Base-by-base conservation (phyloP, 2,329 filamentous ascomycete genomes). In the Alternaria conjuncta region DNA sequence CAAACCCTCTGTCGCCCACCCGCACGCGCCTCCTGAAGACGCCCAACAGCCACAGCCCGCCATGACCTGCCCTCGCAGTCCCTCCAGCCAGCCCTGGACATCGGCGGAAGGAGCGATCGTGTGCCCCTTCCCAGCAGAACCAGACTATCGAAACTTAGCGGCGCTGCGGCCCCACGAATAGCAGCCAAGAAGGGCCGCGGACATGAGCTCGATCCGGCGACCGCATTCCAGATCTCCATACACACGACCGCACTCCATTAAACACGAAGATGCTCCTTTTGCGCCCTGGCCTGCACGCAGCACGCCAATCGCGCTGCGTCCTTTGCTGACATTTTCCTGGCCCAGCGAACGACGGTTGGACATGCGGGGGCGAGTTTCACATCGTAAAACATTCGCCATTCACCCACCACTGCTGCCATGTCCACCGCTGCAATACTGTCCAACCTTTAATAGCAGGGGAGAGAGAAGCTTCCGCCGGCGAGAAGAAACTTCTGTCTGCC, bases 121-220 rank as follows among this genome's bases (percentile, higher is more conserved):
- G 28, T 60, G 57, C 43, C 28, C 50, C 26, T 49, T 60, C 57
- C 47, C 47, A 49, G 18, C 25, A 57, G 28, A 12, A 53, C 20
- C 50, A 55, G 25, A 56, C 64, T 66, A 66, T 66, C 36, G 64
- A 65, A 64, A 64, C 28, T 46, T 61, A 55, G 55, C 57, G 61
- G 58, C 44, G 20, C 32, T 55, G 49, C 60, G 32, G 28, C 49
- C 57, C 41, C 43, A 51, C 57, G 49, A 60, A 60, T 60, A 20
- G 21, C 26, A 55, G 49, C 5, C 30, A 15, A 15, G 30, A 46
- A 45, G 57, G 57, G 41, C 57, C 49, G 57, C 57, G 49, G 57
- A 59, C 57, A 54, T 59, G 36, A 6, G 20, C 44, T 57, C 44
- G 44, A 57, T 57, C 20, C 55, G 47, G 44, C 32, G 30, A 36